phyloP scores from a whole-genome alignment of 2,329 filamentous ascomycete genomes.

The Apiospora marii region DNA sequence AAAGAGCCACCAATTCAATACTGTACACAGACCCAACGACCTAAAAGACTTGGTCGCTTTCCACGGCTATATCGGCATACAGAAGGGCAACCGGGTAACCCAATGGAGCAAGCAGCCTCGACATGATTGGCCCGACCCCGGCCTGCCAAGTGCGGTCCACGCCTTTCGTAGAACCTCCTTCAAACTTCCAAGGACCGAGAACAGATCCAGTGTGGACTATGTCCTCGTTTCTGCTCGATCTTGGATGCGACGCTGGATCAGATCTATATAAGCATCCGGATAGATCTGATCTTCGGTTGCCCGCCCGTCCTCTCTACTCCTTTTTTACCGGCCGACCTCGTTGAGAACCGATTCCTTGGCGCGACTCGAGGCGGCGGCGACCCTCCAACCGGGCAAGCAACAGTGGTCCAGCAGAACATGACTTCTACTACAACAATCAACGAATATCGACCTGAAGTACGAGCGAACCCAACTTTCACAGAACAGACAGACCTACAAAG shows the following conservation, averaged over 20 bases:
- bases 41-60: background rate
- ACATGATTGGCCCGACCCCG: conserved; percentile 2
- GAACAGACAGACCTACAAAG: background rate
- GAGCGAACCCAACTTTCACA: background rate
- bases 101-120: background rate
- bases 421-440: background rate
- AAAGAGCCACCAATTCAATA: background rate
- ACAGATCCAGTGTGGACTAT: background rate
- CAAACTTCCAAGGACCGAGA: background rate
- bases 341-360: too few relatives aligned
- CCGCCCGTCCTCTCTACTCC: too few relatives aligned
- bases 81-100: background rate
- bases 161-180: background rate
- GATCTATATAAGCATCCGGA: background rate
- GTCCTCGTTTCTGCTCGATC: background rate
- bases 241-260: background rate
- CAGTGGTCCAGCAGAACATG: background rate
- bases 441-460: background rate
- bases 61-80: conserved; percentile 16
- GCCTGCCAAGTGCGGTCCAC: background rate
- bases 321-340: too few relatives aligned
- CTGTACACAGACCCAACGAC: background rate
- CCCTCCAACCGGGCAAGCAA: background rate
- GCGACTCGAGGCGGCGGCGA: too few relatives aligned
- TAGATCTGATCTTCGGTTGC: background rate